Conservation (phyloP, 306 rosid genomes). For the Lotus japonicus region DNA sequence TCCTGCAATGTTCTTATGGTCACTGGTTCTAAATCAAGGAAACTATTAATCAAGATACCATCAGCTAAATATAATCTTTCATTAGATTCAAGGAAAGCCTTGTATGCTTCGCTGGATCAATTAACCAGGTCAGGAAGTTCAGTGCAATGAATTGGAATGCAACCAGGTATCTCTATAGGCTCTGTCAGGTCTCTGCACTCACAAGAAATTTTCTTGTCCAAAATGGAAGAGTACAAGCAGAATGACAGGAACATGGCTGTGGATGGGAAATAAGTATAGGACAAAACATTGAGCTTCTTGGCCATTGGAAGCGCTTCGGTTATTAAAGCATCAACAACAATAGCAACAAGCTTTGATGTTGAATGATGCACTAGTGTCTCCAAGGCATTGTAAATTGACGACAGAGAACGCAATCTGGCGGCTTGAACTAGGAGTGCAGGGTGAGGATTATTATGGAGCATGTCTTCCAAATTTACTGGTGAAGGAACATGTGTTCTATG, state of each 20-base stretch:
- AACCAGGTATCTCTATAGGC: constrained; percentile 28
- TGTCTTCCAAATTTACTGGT: background rate
- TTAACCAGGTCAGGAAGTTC: constrained; percentile 29
- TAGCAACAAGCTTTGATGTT: background rate
- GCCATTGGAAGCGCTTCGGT: constrained; percentile 14
- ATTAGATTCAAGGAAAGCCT: constrained; percentile 5
- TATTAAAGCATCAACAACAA: constrained; percentile 27
- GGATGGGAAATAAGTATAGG: constrained; percentile 33
- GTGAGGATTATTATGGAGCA: background rate
- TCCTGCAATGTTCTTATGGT: constrained; percentile 18
- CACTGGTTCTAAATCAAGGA: constrained; percentile 19
- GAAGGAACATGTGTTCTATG: constrained; percentile 22
- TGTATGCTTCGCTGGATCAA: constrained; percentile 6
- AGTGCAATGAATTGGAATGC: constrained; percentile 19
- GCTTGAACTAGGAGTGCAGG: constrained; percentile 5
- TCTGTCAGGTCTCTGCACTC: constrained; percentile 27
- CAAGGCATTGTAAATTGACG: constrained; percentile 8
- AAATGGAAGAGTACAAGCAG: constrained; percentile 20
- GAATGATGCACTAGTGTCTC: background rate
- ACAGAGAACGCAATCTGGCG: constrained; percentile 9
- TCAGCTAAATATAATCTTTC: constrained; percentile 22
- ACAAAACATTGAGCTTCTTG: background rate
- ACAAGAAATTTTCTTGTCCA: constrained; percentile 21
- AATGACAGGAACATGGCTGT: constrained; percentile 33
- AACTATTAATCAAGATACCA: constrained; percentile 29